Base-by-base conservation (phyloP, 2,329 filamentous ascomycete genomes). In the Triangularia setosa region DNA sequence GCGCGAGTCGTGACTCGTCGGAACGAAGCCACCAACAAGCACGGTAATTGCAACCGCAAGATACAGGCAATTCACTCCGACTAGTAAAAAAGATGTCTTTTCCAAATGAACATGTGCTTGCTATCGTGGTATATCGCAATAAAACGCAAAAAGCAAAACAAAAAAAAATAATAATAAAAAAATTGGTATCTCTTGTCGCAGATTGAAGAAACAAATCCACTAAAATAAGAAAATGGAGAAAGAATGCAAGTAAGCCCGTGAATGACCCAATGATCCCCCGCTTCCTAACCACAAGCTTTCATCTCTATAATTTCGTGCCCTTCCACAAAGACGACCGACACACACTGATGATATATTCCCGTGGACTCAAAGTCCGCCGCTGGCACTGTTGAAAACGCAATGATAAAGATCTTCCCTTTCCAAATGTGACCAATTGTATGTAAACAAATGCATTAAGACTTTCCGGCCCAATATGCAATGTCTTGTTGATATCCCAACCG, bases 41-140 rank as follows among this genome's bases (percentile, higher is more conserved):
- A 9, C 11, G 30, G 30, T 33, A 33, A 12, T 12, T n/a, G 14
- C 30, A 33, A 9, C 30, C 30, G 14, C 30, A 33, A 12, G 30
- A 33, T 12, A 55, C 52, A 55, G 11, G 2, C 7, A 53, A 48
- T 12, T n/a, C 52, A 16, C 52, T 25, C 52, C 52, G 1, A 16
- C 3, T n/a, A 4, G 12, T n/a, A 4, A 25, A 55, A 27, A 55
- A 27, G 11, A 12, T 55, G 12, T 55, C 25, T 28, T 55, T 23
- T 55, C 52, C 27, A 25, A 16, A 55, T 25, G 21, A 27, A 21
- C 21, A 56, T 56, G 21, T 62, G 30, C 52, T 48, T 48, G 52
- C 60, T 56, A 56, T 48, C 27, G 60, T 62, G 60, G 60, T 62
- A 62, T 62, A 62, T 56, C 33, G 30, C 18, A 40, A 27, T 28